Conservation (phyloP, 176 grass and related monocot genomes). For the Aegilops speltoides region DNA sequence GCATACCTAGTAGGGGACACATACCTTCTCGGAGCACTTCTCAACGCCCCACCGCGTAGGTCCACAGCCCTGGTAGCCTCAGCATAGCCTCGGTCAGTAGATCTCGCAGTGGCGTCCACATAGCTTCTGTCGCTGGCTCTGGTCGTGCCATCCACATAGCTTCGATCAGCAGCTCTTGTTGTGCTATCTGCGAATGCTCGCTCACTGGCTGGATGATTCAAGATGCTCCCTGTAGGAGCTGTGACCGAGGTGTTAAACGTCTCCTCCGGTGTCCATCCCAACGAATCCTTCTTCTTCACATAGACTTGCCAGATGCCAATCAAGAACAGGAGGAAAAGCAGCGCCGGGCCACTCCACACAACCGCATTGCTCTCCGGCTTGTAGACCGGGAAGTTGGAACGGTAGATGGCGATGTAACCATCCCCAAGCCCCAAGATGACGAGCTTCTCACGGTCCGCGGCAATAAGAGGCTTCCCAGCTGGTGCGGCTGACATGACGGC, state of each 20-base stretch:
- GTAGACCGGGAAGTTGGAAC: constrained; percentile 76
- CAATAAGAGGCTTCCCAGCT: constrained; percentile 62
- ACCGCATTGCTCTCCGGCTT: constrained; percentile 81
- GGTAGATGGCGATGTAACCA: constrained; percentile 72
- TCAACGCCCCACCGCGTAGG: constrained; percentile 37
- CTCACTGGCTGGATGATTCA: constrained; percentile 54
- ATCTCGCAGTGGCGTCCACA: constrained; percentile 47
- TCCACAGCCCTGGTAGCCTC: constrained; percentile 47
- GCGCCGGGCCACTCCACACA: constrained; percentile 84
- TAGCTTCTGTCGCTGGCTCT: constrained; percentile 59
- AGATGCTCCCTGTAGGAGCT: constrained; percentile 46
- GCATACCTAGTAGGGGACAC: constrained; percentile 72
- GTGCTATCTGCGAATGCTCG: constrained; percentile 51
- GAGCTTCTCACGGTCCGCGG: constrained; percentile 68
- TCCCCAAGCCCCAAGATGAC: constrained; percentile 87
- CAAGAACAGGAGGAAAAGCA: constrained; percentile 85
- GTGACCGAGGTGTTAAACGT: constrained; percentile 56
- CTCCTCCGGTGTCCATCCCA: constrained; percentile 81
- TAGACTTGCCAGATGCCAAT: constrained; percentile 95
- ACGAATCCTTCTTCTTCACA: constrained; percentile 93
- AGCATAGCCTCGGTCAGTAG: constrained; percentile 52
- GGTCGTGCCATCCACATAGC: constrained; percentile 46
- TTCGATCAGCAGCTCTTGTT: constrained; percentile 53
- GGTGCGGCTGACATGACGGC: not conserved
- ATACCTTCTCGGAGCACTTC: constrained; percentile 75